Percentiles rank a stretch among this genome's conserved stretches.
phyloP scores from a whole-genome alignment of 495 filamentous ascomycete genomes.

The Annulohypoxylon maeteangense region DNA sequence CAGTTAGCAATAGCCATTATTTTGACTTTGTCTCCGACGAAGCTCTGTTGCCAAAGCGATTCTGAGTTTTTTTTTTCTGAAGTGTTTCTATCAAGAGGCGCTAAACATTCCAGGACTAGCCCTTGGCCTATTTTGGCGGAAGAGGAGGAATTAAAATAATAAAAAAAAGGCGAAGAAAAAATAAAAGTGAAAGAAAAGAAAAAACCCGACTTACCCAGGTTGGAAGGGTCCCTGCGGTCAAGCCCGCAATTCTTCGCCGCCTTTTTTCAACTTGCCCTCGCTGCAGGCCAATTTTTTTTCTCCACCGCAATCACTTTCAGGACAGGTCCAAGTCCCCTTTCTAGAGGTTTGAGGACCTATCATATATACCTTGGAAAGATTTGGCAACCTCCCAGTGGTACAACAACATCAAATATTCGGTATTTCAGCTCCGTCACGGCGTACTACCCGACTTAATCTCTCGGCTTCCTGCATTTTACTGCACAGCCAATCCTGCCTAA shows the following conservation, averaged over 20 bases:
- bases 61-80: slow-evolving; percentile 28
- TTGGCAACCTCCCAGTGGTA: slow-evolving; percentile 30
- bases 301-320: slow-evolving; percentile 43
- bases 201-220: slow-evolving; percentile 43
- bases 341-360: slow-evolving; percentile 44
- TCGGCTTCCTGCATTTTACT: slow-evolving; percentile 49
- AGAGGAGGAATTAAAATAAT: slow-evolving; percentile 21
- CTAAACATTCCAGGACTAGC: slow-evolving; percentile 18
- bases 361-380: slow-evolving; percentile 40
- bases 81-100: slow-evolving; percentile 26
- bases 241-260: slow-evolving; percentile 46
- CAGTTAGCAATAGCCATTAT: slow-evolving; percentile 10
- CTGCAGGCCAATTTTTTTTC: slow-evolving; percentile 43
- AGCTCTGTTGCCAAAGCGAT: slow-evolving; percentile 3
- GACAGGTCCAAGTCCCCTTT: slow-evolving; percentile 40
- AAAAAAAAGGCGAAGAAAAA: slow-evolving; percentile 25
- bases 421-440: slow-evolving; percentile 31
- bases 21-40: slow-evolving; percentile 20
- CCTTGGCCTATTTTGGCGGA: slow-evolving; percentile 30
- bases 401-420: slow-evolving; percentile 27
- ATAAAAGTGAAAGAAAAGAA: slow-evolving; percentile 28
- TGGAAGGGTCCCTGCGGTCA: slow-evolving; percentile 43
- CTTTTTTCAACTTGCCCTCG: slow-evolving; percentile 39
- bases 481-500: slow-evolving; percentile 48
- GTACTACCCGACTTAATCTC: slow-evolving; percentile 36